phyloP scores from a whole-genome alignment of 176 grass and related monocot species.

The Ensete ventricosum region DNA sequence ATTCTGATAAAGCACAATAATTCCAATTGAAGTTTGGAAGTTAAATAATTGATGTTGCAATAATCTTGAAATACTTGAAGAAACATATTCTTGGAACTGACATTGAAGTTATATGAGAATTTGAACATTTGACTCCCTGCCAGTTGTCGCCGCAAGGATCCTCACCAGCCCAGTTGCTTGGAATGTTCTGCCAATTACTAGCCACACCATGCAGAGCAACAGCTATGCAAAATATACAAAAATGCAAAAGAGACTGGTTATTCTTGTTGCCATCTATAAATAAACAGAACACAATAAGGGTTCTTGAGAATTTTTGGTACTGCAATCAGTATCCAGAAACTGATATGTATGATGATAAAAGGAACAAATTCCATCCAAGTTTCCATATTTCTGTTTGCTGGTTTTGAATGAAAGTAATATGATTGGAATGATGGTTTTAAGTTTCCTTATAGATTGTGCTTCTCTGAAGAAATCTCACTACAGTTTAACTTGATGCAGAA shows the following conservation, averaged over 20 bases:
- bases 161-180: neutral
- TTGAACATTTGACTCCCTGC: slow-evolving; percentile 5
- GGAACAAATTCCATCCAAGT: too few relatives aligned
- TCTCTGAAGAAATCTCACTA: neutral
- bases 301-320: neutral
- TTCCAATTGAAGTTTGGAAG: neutral
- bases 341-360: too few relatives aligned
- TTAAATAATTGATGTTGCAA: neutral
- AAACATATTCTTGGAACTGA: neutral
- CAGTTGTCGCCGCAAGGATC: neutral
- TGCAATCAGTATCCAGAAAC: too few relatives aligned
- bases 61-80: neutral
- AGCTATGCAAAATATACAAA: neutral
- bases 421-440: too few relatives aligned
- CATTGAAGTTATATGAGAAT: slow-evolving; percentile 3
- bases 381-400: too few relatives aligned
- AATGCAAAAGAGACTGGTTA: neutral
- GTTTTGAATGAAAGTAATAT: too few relatives aligned
- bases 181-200: neutral
- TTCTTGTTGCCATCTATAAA: neutral
- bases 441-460: neutral
- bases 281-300: neutral
- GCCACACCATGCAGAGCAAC: neutral
- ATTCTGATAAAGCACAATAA: neutral
- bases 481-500: neutral